phyloP scores from a whole-genome alignment of 352 stramenopile species.

The Pythium myriotylum region DNA sequence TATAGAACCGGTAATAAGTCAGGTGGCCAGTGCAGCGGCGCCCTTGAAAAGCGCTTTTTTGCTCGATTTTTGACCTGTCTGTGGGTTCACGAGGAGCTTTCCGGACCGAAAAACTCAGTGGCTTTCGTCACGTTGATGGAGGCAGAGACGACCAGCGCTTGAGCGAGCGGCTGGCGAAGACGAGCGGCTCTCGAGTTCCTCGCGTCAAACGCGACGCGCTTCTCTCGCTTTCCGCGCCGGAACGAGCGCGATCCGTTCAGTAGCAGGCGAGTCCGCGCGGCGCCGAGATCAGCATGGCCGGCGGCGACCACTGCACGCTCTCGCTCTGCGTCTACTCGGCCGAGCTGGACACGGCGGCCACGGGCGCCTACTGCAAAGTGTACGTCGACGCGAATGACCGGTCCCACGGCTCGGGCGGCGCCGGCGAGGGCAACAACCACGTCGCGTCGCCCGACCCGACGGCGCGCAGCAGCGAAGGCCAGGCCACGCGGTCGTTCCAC shows the following conservation, averaged over 20 bases:
- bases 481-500: constrained; percentile 24
- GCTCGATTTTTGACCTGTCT: background rate
- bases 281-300: constrained; percentile 1
- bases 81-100: constrained; percentile 10
- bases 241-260: background rate
- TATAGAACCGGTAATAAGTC: constrained; percentile 1
- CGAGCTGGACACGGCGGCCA: constrained; percentile 25
- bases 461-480: constrained; percentile 6
- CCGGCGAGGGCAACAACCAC: constrained; percentile 2
- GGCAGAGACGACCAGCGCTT: background rate
- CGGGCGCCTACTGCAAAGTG: constrained; percentile 34
- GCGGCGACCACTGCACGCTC: constrained; percentile 21
- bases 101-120: constrained; percentile 13
- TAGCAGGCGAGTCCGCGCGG: background rate
- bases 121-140: background rate
- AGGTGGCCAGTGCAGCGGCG: constrained; percentile 8
- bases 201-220: background rate
- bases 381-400: constrained; percentile 29
- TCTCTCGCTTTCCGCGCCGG: too few species aligned
- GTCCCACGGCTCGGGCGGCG: constrained; percentile 11
- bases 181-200: background rate
- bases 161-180: background rate
- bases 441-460: constrained; percentile 14
- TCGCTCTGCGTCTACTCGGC: constrained; percentile 31
- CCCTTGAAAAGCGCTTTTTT: background rate